Evolutionary conservation across 441 rosid genomes (phyloP), one percentile per base, ranked within the genome.

Genomic region (Populus hybrid): DNA sequence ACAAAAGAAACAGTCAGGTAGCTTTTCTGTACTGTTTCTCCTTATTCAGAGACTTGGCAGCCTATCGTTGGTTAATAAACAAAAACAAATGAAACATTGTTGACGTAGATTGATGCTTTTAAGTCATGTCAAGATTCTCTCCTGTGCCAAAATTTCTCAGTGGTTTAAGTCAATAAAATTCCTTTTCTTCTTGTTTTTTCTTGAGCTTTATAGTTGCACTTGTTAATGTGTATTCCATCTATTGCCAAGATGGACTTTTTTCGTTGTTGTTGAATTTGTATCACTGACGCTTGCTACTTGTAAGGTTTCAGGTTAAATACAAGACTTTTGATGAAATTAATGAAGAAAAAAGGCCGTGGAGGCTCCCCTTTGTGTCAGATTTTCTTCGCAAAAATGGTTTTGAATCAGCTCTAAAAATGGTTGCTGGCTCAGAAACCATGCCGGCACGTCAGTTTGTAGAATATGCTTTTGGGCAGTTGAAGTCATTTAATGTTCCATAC

Each of bases 381-480:
- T 88, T 95, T 76, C 87, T 92, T 59, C 87, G 75, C 79, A 88
- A 75, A 83, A 87, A 88, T 42, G 97, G 94, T 36, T 80, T 93
- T 78, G 96, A 89, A 72, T 86, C 96, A 77, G 91, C 90, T 72
- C 76, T 91, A 70, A 87, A 85, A 79, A 85, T 71, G 79, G 79
- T 89, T 72, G 86, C 80, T 64, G 95, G 93, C 74, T 85, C 94
- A 71, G 96, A 92, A 68, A 79, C 89, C 38, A 87, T 95, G 73
- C 94, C 94, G 74, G 97, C 92, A 21, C 89, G 97, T 9, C 91
- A 91, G 74, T 93, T 93, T 87, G 99, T 95, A 74, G 93, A 95
- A 87, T 86, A 85, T 86, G 95, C 97, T 73, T 95, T 95, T 80
- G 97, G 97, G 69, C 97, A 87, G 86, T 78, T 93, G 75, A 92